These are phyloP conservation scores for Sicyos edulis DNA, from an alignment of 306 rosid genomes.

Conservation along the genomic window DNA sequence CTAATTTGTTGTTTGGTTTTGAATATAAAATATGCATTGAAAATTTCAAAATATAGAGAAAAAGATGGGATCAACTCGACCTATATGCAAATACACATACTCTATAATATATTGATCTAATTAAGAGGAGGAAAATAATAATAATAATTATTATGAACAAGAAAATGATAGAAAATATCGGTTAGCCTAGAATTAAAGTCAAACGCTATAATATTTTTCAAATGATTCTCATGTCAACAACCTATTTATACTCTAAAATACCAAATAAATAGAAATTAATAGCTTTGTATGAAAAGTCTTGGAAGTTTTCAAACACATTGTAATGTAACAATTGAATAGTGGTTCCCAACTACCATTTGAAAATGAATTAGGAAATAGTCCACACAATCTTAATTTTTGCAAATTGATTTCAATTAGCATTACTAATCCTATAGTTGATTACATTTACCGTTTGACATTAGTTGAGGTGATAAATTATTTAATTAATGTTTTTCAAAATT, in stretches of 20 bases:
- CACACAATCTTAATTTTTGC: background rate
- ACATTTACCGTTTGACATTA: background rate
- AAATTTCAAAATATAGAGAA: no score
- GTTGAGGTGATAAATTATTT: background rate
- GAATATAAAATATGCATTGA: no score
- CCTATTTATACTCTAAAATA: background rate
- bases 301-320: background rate
- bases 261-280: background rate
- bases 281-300: background rate
- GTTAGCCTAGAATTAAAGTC: no score
- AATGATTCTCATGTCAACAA: background rate
- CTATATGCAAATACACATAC: no score
- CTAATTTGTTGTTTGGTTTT: no score
- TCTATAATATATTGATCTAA: no score
- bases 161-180: no score
- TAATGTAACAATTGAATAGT: background rate
- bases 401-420: background rate
- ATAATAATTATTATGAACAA: no score
- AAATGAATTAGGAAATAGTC: background rate
- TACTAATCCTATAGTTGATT: conserved; percentile 1
- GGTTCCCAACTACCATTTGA: background rate
- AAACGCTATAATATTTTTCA: no score
- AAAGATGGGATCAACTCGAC: no score
- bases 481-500: background rate
- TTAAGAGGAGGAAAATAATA: no score